phyloP scores from a whole-genome alignment of 495 filamentous ascomycete genomes.

The Thermothielavioides terrestris region DNA sequence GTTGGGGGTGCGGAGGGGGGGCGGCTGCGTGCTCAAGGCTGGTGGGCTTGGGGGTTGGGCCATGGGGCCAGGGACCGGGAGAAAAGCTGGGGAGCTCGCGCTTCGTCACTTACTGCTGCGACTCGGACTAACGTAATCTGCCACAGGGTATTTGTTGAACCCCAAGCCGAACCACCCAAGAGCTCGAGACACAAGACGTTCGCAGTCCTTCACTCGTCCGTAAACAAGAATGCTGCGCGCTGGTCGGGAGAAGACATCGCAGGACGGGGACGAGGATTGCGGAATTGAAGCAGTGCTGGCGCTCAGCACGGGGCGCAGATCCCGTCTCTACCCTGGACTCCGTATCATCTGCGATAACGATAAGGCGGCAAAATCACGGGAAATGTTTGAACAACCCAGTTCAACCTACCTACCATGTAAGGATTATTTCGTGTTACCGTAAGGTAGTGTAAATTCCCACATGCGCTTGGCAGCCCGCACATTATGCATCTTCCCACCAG shows the following conservation, averaged over 20 bases:
- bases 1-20: not conserved
- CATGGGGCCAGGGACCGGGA: not conserved
- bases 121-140: slow-evolving; percentile 8
- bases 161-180: not conserved
- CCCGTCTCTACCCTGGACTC: slow-evolving; percentile 15
- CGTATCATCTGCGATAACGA: no score
- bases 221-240: not conserved
- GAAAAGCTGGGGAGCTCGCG: not conserved
- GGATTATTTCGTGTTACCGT: no score
- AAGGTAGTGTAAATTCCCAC: no score
- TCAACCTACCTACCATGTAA: no score
- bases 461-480: no score
- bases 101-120: slow-evolving; percentile 15
- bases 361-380: slow-evolving; percentile 27
- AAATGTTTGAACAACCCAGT: not conserved
- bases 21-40: no score
- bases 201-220: not conserved
- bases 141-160: slow-evolving; percentile 7
- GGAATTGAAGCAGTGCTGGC: not conserved
- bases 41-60: not conserved
- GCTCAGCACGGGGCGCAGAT: slow-evolving; percentile 19
- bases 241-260: not conserved
- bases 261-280: not conserved
- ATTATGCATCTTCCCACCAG: no score
- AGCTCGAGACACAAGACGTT: not conserved